These are phyloP conservation scores for Pseudogymnoascus sp. DNA, from an alignment of 2,329 filamentous ascomycete species.

Conservation along the genomic window DNA sequence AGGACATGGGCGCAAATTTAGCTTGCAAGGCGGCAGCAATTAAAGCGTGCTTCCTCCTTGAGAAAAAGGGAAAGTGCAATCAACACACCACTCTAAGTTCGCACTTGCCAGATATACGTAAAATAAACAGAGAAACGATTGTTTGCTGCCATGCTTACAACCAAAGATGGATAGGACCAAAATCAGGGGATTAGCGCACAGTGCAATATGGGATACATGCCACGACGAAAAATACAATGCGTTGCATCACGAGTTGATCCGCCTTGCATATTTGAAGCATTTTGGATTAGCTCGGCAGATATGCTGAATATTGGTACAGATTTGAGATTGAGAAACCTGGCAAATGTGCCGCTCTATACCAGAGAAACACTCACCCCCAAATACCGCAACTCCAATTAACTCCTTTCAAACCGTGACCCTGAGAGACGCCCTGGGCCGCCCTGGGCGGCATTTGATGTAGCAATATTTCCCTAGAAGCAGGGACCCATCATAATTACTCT, in stretches of 20 bases:
- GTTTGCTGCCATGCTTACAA: not conserved
- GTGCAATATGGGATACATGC: not conserved
- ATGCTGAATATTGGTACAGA: not conserved
- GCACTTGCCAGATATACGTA: not conserved
- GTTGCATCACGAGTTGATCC: not conserved
- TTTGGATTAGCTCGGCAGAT: not conserved
- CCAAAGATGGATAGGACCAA: not conserved
- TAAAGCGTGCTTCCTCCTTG: not conserved
- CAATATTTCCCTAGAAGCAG: not conserved
- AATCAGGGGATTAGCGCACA: not conserved
- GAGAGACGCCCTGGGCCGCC: not conserved
- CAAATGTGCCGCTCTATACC: not conserved
- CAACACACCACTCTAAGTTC: not conserved
- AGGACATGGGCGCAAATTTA: not conserved
- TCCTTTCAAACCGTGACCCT: slow-evolving; percentile 17
- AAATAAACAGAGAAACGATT: not conserved
- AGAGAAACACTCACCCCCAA: slow-evolving; percentile 8
- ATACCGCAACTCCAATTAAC: slow-evolving; percentile 18
- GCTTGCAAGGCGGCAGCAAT: not conserved
- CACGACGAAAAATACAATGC: not conserved
- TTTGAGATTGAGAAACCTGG: slow-evolving; percentile 1
- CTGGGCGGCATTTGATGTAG: not conserved
- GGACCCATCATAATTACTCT: slow-evolving; percentile 35
- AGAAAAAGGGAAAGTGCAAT: not conserved
- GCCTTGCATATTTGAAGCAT: not conserved